Percentiles rank a stretch among this genome's conserved stretches.
Conservation (phyloP, 2,329 filamentous ascomycete species). For the Aspergillus clavatus region DNA sequence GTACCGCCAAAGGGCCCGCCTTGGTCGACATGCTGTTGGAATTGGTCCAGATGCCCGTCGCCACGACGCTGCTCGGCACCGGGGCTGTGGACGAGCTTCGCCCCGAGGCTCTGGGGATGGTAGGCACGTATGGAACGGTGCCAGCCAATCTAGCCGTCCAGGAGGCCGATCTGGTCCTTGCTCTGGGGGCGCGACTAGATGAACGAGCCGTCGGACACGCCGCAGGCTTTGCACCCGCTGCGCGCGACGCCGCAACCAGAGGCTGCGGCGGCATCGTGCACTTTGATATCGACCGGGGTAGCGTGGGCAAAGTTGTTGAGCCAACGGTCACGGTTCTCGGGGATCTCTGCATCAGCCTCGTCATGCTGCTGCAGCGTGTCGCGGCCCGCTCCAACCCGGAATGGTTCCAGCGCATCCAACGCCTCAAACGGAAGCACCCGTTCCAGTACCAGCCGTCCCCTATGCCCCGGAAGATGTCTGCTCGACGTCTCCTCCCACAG, state of each 20-base stretch:
- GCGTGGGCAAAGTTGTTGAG: conserved; percentile 95
- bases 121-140: conserved; percentile 95
- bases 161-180: conserved; percentile 91
- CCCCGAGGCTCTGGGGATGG: conserved; percentile 92
- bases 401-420: conserved; percentile 74
- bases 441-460: no score
- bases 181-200: conserved; percentile 88
- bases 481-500: no score
- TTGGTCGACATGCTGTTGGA: conserved; percentile 82
- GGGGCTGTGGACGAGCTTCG: conserved; percentile 91
- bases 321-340: conserved; percentile 88
- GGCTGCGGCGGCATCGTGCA: conserved; percentile 91
- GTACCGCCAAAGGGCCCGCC: conserved; percentile 69
- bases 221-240: conserved; percentile 80
- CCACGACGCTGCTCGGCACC: conserved; percentile 89
- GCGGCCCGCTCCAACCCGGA: conserved; percentile 52
- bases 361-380: conserved; percentile 65
- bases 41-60: conserved; percentile 87
- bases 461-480: no score
- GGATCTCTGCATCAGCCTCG: conserved; percentile 74
- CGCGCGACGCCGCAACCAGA: conserved; percentile 77
- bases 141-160: conserved; percentile 99
- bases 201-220: conserved; percentile 85
- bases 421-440: conserved; percentile 90
- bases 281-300: conserved; percentile 88